Evolutionary conservation across 2,329 filamentous ascomycete species (phyloP), one percentile per base, ranked within the genome.

Genomic region (Fusarium torulosum): DNA sequence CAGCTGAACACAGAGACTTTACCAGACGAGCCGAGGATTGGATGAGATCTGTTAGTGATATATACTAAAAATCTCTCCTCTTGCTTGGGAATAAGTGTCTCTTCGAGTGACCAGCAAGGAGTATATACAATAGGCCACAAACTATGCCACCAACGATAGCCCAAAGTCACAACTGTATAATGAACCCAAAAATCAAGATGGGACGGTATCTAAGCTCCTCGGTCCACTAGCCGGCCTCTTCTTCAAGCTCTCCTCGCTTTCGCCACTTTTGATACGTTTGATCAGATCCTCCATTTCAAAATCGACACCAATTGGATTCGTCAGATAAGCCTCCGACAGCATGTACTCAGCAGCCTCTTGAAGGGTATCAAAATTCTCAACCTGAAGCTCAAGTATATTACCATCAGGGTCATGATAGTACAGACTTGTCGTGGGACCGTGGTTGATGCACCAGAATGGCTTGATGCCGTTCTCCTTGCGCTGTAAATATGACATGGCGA

Each of bases 361-460:
- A 17, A 52, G 6, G 2, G 38, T 43, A 9, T 52, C 49, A 13
- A 52, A 52, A 4, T 52, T 52, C 38, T 52, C 49, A 35, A 52
- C 49, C 11, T 52, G 49, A 19, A 52, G 20, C 27, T 52, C 49
- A 15, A 52, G 11, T 0, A 17, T 35, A 7, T 35, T 52, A 1
- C 27, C 38, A 35, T 52, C 49, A 7, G 49, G 49, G 25, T 52
- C 49, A 15, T 43, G 49, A 13, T 52, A 52, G 4, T 52, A 52
- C 11, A 43, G 0, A 25, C 49, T 52, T 3, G 38, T 52, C 2
- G 49, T 52, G 0, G 49, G 49, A 1, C 49, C 49, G 6, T 52
- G 49, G 2, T 52, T 43, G 3, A 52, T 52, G 20, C 49, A 52
- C 49, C 38, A 52, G 8, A 52, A 52, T 1, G 49, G 49, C 11